phyloP scores from a whole-genome alignment of 495 filamentous ascomycete species.

The Penicillium ucsense region DNA sequence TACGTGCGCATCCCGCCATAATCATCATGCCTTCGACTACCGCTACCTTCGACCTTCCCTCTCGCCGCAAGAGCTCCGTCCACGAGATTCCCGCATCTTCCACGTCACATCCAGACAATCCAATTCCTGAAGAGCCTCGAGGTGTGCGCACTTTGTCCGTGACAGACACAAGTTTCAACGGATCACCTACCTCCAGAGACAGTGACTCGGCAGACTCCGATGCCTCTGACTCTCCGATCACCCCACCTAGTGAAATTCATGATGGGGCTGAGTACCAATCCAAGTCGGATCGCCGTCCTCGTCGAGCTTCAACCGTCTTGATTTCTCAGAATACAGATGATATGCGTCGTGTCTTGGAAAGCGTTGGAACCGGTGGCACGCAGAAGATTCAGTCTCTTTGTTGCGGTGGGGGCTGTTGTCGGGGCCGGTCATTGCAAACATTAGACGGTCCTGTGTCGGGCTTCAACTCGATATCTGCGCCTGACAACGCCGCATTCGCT shows the following conservation, averaged over 20 bases:
- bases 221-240: constrained; percentile 40
- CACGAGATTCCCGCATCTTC: constrained; percentile 33
- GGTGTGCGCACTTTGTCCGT: constrained; percentile 30
- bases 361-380: constrained; percentile 33
- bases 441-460: constrained; percentile 41
- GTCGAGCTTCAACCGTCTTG: constrained; percentile 72
- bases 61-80: constrained; percentile 19
- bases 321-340: constrained; percentile 68
- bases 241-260: constrained; percentile 38
- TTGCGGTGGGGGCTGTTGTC: constrained; percentile 91
- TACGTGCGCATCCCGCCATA: constrained; percentile 28
- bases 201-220: constrained; percentile 28
- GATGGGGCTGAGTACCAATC: constrained; percentile 33
- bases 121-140: constrained; percentile 46
- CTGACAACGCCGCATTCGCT: constrained; percentile 75
- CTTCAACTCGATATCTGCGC: constrained; percentile 37
- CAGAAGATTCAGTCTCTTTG: constrained; percentile 56
- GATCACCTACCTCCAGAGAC: constrained; percentile 30
- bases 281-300: constrained; percentile 31
- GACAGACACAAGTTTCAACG: constrained; percentile 34
- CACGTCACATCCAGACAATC: constrained; percentile 47
- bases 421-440: constrained; percentile 47
- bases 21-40: constrained; percentile 20
- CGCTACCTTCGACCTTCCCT: constrained; percentile 16
- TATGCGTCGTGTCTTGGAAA: constrained; percentile 52